phyloP scores from a whole-genome alignment of 2,329 filamentous ascomycete genomes.

The Trichoderma atrobrunneum region DNA sequence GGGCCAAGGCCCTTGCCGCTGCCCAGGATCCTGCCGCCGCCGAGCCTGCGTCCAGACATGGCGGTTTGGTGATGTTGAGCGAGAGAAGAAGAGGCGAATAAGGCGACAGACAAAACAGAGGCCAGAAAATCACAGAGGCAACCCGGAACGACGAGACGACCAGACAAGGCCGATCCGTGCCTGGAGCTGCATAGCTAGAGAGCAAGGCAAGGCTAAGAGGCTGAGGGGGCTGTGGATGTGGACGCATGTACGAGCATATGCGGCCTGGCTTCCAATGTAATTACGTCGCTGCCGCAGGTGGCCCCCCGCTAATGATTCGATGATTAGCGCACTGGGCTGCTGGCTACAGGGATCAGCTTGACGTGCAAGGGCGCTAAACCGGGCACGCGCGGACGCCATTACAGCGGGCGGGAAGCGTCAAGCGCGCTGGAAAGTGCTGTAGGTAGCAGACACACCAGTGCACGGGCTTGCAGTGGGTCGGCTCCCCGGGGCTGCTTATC shows the following conservation, averaged over 20 bases:
- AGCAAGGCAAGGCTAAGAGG: not conserved
- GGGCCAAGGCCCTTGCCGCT: slow-evolving; percentile 80
- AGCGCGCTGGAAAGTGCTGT: not conserved
- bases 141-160: slow-evolving; percentile 31
- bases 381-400: slow-evolving; percentile 1
- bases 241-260: not conserved
- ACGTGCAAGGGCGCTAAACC: not conserved
- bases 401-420: not conserved
- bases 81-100: not conserved
- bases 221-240: slow-evolving; percentile 3
- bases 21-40: slow-evolving; percentile 87
- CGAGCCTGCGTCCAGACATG: slow-evolving; percentile 85
- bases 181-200: slow-evolving; percentile 30
- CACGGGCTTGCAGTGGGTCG: not conserved
- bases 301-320: slow-evolving; percentile 5
- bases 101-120: not conserved
- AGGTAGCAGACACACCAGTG: not conserved
- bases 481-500: not conserved
- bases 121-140: not conserved
- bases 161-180: slow-evolving; percentile 34
- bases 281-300: slow-evolving; percentile 10
- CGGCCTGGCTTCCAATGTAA: not conserved
- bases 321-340: not conserved
- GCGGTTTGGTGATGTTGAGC: slow-evolving; percentile 9
- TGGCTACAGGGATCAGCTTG: slow-evolving; percentile 6